Percentiles rank a stretch among this genome's conserved stretches.
phyloP scores from a whole-genome alignment of 495 filamentous ascomycete genomes.

The Hypoxylon lienhwacheense region DNA sequence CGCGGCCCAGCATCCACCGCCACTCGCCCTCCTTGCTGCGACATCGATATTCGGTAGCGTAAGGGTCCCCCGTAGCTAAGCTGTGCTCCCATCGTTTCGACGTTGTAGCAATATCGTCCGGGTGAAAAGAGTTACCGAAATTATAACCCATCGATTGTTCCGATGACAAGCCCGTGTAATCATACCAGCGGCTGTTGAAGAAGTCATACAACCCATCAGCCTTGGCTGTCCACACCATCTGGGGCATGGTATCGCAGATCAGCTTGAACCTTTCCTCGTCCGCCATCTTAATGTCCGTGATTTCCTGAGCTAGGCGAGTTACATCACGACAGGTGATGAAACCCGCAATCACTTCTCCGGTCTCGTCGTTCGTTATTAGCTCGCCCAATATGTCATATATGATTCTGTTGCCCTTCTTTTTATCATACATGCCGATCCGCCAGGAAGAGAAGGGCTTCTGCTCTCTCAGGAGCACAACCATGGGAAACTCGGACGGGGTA shows the following conservation, averaged over 20 bases:
- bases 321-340: constrained; percentile 66
- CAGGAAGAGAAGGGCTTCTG: constrained; percentile 55
- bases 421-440: constrained; percentile 62
- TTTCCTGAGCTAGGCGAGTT: constrained; percentile 59
- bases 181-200: constrained; percentile 69
- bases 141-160: constrained; percentile 51
- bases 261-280: constrained; percentile 67
- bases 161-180: constrained; percentile 65
- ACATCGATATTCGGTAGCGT: constrained; percentile 67
- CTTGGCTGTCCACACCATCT: constrained; percentile 66
- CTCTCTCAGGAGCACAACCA: constrained; percentile 58
- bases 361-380: constrained; percentile 58
- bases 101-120: constrained; percentile 59
- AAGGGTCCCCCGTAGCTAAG: constrained; percentile 65
- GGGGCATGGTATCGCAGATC: constrained; percentile 72
- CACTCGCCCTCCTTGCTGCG: constrained; percentile 62
- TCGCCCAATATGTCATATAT: constrained; percentile 64
- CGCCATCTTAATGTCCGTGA: constrained; percentile 61
- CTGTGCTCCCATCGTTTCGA: constrained; percentile 57
- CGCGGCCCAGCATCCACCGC: constrained; percentile 72
- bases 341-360: constrained; percentile 68
- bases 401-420: constrained; percentile 45
- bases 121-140: constrained; percentile 51
- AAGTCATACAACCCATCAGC: constrained; percentile 65
- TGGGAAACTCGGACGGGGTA: constrained; percentile 60